phyloP scores from a whole-genome alignment of 176 grass and related monocot species.

The Eleusine indica region DNA sequence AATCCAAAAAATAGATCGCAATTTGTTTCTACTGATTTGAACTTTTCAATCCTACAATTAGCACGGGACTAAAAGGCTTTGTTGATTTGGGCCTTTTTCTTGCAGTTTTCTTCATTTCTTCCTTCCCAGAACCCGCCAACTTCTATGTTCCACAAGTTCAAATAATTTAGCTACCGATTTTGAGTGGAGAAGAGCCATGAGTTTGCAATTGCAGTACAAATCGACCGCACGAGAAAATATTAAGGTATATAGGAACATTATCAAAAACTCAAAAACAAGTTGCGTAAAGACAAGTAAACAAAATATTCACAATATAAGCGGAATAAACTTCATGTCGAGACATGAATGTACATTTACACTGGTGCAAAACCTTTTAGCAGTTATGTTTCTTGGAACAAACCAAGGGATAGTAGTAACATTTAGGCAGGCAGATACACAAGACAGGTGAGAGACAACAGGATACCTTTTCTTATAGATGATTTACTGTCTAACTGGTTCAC shows the following conservation, averaged over 20 bases:
- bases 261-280: not conserved
- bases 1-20: slow-evolving; percentile 11
- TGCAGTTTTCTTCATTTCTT: not conserved
- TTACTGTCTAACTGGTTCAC: slow-evolving; percentile 66
- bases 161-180: not conserved
- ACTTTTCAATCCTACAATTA: not conserved
- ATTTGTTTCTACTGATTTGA: slow-evolving; percentile 2
- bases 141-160: not conserved
- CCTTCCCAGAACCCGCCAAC: not conserved
- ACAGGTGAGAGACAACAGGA: slow-evolving; percentile 20
- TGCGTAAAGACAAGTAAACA: not conserved
- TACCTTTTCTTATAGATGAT: slow-evolving; percentile 71
- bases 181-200: not conserved
- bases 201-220: not conserved
- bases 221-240: not conserved
- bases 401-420: not conserved
- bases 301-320: slow-evolving; percentile 17
- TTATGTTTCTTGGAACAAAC: slow-evolving; percentile 7
- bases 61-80: not conserved
- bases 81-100: not conserved
- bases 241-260: slow-evolving; percentile 14
- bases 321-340: slow-evolving; percentile 21
- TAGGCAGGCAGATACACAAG: not conserved
- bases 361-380: not conserved
- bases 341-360: slow-evolving; percentile 11